Evolutionary conservation across 306 rosid species (phyloP).

Genomic region (Castanea crenata): DNA sequence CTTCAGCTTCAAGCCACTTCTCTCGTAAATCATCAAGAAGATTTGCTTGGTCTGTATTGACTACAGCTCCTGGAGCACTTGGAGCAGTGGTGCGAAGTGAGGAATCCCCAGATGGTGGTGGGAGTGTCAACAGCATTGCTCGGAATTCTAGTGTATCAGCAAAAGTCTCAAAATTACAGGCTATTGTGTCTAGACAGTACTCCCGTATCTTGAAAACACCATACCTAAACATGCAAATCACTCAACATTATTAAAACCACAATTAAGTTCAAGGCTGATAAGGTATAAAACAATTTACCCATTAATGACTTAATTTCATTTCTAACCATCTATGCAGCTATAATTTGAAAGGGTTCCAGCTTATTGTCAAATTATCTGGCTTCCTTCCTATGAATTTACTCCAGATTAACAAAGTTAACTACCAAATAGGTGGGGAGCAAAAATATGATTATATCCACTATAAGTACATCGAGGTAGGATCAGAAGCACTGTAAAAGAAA

Average conservation of each 20-base stretch:
- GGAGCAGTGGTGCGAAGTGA: slow-evolving; percentile 89
- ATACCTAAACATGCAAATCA: slow-evolving; percentile 53
- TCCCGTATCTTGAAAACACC: slow-evolving; percentile 86
- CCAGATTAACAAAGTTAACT: background rate
- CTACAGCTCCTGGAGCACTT: slow-evolving; percentile 82
- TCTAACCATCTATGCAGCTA: background rate
- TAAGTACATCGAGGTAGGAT: background rate
- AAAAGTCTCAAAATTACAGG: slow-evolving; percentile 85
- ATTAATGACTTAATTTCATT: background rate
- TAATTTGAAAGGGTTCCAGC: background rate
- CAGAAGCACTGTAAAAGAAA: background rate
- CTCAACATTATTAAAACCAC: slow-evolving; percentile 8
- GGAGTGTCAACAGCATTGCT: slow-evolving; percentile 78
- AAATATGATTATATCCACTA: background rate
- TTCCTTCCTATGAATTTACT: background rate
- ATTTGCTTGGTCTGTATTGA: slow-evolving; percentile 68
- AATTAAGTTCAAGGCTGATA: background rate
- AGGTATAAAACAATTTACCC: background rate
- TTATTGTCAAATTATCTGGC: background rate
- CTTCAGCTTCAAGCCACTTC: slow-evolving; percentile 98
- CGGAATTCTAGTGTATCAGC: slow-evolving; percentile 78
- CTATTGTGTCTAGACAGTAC: slow-evolving; percentile 76
- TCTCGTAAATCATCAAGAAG: slow-evolving; percentile 93
- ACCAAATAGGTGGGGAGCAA: background rate
- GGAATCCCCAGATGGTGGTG: slow-evolving; percentile 94